These are phyloP conservation scores for Dalbergia cultrata DNA, from an alignment of 306 rosid species.

Conservation along the genomic window DNA sequence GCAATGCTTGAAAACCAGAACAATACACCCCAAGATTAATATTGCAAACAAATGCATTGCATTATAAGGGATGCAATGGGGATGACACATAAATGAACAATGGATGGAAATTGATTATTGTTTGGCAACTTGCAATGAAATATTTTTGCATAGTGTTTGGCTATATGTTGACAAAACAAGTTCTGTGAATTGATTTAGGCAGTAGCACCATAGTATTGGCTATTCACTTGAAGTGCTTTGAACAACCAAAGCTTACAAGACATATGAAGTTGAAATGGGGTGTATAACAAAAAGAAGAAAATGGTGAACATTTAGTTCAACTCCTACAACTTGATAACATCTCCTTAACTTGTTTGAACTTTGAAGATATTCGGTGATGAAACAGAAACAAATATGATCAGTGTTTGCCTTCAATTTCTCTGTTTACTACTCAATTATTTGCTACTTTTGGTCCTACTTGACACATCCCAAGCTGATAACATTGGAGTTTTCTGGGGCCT, in stretches of 20 bases:
- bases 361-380: too few relatives aligned
- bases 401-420: too few relatives aligned
- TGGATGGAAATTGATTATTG: neutral
- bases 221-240: too few relatives aligned
- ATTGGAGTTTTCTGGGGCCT: slow-evolving; percentile 50
- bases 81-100: too few relatives aligned
- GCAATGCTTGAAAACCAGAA: too few relatives aligned
- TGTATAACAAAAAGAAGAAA: neutral
- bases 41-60: too few relatives aligned
- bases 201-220: too few relatives aligned
- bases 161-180: neutral
- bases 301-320: neutral
- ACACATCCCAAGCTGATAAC: slow-evolving; percentile 4
- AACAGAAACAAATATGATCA: too few relatives aligned
- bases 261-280: neutral
- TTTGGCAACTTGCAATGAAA: neutral
- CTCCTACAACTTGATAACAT: neutral
- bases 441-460: neutral
- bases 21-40: too few relatives aligned
- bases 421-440: neutral
- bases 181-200: neutral
- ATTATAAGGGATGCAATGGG: too few relatives aligned
- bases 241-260: neutral
- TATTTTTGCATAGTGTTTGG: neutral
- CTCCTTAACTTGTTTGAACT: too few relatives aligned